Percentiles rank a stretch among this genome's conserved stretches.
Evolutionary conservation across 805 yeast species (phyloP).

Genomic region (Metschnikowia noctiluminum): DNA sequence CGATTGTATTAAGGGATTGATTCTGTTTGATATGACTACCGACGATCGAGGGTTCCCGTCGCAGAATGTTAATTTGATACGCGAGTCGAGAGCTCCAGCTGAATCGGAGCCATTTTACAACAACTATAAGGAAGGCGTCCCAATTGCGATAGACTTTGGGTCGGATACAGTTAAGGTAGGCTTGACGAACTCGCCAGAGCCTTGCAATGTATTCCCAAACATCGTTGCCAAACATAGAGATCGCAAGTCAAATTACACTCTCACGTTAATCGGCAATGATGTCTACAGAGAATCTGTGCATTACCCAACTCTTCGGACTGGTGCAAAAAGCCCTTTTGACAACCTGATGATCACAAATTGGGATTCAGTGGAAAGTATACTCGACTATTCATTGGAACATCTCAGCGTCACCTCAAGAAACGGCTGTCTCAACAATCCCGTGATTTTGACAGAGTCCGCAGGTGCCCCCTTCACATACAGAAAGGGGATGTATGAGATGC

Average conservation of each 20-base stretch:
- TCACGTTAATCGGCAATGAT: constrained; percentile 82
- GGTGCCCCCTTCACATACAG: constrained; percentile 72
- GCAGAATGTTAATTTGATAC: constrained; percentile 39
- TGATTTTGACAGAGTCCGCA: constrained; percentile 75
- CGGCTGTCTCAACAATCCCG: constrained; percentile 67
- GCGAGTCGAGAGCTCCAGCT: constrained; percentile 37
- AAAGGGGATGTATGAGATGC: constrained; percentile 67
- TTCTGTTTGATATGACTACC: not conserved
- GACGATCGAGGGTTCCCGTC: constrained; percentile 31
- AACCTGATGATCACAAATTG: constrained; percentile 86
- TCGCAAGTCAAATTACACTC: constrained; percentile 56
- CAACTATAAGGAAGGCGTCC: constrained; percentile 52
- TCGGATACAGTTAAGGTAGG: constrained; percentile 60
- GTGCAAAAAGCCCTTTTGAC: constrained; percentile 79
- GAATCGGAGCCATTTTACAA: constrained; percentile 45
- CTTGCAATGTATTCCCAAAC: constrained; percentile 68
- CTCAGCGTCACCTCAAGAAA: constrained; percentile 53
- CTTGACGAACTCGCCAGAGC: constrained; percentile 41
- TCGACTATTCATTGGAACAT: constrained; percentile 83
- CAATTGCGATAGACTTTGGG: constrained; percentile 90
- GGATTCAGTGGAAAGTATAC: constrained; percentile 79
- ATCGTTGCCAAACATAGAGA: constrained; percentile 75
- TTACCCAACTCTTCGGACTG: constrained; percentile 54
- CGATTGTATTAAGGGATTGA: too few relatives aligned
- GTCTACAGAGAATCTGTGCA: constrained; percentile 52